Conservation (phyloP, 305 asterid genomes). For the Fraxinus sp. region DNA sequence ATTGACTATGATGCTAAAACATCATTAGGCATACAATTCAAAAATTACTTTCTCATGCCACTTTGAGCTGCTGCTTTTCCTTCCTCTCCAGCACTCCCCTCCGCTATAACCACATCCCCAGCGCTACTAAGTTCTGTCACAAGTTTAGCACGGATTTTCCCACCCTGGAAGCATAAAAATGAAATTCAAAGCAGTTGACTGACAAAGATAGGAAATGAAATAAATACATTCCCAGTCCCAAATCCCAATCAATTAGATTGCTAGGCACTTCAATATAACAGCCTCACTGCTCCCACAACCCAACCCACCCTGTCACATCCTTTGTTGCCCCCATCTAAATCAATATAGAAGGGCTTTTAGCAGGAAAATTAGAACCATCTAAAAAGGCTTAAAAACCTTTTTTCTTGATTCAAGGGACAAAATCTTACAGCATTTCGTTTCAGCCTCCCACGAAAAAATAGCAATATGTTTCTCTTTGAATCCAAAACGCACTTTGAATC, state of each 20-base stretch:
- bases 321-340: not conserved
- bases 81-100: slow-evolving; percentile 80
- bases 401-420: slow-evolving; percentile 18
- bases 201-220: not conserved
- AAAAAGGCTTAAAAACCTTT: not conserved
- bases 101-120: slow-evolving; percentile 76
- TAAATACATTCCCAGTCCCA: not conserved
- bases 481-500: slow-evolving; percentile 73
- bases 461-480: slow-evolving; percentile 70
- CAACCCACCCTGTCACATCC: not conserved
- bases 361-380: not conserved
- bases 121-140: slow-evolving; percentile 66
- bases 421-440: slow-evolving; percentile 91
- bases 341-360: not conserved
- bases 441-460: slow-evolving; percentile 92
- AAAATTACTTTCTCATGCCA: slow-evolving; percentile 89
- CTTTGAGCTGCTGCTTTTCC: slow-evolving; percentile 89
- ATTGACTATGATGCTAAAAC: slow-evolving; percentile 17
- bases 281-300: not conserved
- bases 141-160: slow-evolving; percentile 89
- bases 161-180: slow-evolving; percentile 62
- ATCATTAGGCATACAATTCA: slow-evolving; percentile 20
- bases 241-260: not conserved
- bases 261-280: not conserved
- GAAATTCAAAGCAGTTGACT: not conserved